phyloP scores from a whole-genome alignment of 192 early-diverging fungal species.

The Coemansia sp. region DNA sequence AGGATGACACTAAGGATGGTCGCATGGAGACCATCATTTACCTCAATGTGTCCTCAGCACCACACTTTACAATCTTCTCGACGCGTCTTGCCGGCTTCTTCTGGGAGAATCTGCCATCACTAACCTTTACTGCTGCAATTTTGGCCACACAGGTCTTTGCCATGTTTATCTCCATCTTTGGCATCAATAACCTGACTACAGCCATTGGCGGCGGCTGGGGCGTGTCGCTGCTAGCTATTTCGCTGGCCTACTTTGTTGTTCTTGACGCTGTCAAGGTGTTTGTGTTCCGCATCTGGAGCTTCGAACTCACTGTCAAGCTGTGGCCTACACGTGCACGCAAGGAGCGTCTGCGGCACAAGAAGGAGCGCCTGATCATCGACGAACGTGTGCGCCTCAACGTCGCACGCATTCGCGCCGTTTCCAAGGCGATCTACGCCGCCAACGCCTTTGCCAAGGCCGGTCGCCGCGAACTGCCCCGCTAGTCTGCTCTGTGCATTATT shows the following conservation, averaged over 20 bases:
- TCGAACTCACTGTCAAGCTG: conserved; percentile 83
- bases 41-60: conserved; percentile 85
- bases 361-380: conserved; percentile 52
- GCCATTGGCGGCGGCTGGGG: conserved; percentile 77
- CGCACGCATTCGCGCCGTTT: conserved; percentile 37
- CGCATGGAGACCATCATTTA: conserved; percentile 88
- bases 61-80: conserved; percentile 95
- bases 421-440: conserved; percentile 41
- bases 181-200: conserved; percentile 57
- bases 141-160: conserved; percentile 90
- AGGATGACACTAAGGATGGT: conserved; percentile 43
- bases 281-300: conserved; percentile 82
- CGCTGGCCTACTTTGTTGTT: conserved; percentile 78
- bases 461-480: conserved; percentile 11
- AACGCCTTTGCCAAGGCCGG: conserved; percentile 35
- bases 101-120: conserved; percentile 83
- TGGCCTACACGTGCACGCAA: conserved; percentile 70
- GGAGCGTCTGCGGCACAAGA: conserved; percentile 60
- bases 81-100: conserved; percentile 83
- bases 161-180: conserved; percentile 79
- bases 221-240: conserved; percentile 67
- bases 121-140: conserved; percentile 77
- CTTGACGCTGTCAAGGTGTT: conserved; percentile 92
- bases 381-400: conserved; percentile 52
- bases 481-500: not conserved